Base-by-base conservation (phyloP, 805 yeast genomes). In the Pichia membranifaciens region DNA sequence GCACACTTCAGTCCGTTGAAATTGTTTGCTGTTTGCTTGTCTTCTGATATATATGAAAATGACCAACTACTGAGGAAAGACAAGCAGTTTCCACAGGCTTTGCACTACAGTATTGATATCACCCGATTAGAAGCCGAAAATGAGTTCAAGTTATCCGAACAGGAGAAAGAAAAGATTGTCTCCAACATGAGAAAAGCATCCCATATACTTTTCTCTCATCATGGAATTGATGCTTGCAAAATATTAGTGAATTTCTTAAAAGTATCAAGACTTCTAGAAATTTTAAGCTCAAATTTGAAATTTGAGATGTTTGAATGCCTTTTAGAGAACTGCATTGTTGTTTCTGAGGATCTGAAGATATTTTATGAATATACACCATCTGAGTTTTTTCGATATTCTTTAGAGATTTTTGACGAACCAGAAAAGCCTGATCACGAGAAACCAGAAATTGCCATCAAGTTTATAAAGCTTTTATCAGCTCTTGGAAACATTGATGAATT, bases 11-110 rank as follows among this genome's bases (percentile, higher is more conserved):
- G 37, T 22, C 21, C 25, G 4, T 3, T n/a, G 3, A 37, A 37
- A 23, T n/a, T 51, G 9, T 51, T 51, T 40, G 34, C 22, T 5
- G 40, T 40, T 8, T 41, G 43, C n/a, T 20, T 48, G 9, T 28
- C 42, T n/a, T 48, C 51, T 2, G 38, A 48, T 9, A 20, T 51
- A 8, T 51, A 37, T 17, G 41, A 36, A 1, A 48, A 42, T 21
- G 12, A 23, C 10, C 18, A 36, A 25, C 21, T 51, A 7, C 12
- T 47, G 3, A 32, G 23, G 15, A 38, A 39, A 9, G 49, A 40
- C 17, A 25, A 39, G 21, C 5, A 32, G 7, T 40, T 51, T 33
- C 45, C 48, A 17, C 49, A 43, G 18, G 45, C 40, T 32, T 8
- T 48, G 15, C 42, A 45, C 17, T 41, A 47, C 20, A 31, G 44